Evolutionary conservation across 2,329 filamentous ascomycete species (phyloP), one percentile per base, ranked within the genome.

Genomic region (Pseudogymnoascus verrucosus): DNA sequence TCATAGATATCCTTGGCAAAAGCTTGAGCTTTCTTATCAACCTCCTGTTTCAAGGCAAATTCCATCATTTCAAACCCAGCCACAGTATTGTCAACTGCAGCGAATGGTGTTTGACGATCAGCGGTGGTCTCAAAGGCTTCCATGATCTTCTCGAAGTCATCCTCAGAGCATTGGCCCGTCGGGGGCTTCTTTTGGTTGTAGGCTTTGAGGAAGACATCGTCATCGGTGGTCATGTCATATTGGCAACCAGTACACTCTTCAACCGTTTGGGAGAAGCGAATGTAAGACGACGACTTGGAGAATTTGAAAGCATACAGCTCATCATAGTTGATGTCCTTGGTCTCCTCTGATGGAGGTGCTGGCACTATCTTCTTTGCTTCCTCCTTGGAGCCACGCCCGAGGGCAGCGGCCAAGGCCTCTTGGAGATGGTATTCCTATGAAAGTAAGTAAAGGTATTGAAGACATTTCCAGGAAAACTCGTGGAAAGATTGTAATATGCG

Each of bases 251-350:
- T 89, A 71, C 89, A 96, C 77, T 99, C 95, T 78, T 99, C 95
- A 66, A 99, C 93, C 2, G 95, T 99, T 69, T 96, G 93, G 68
- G 95, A 98, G 79, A 96, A 98, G 68, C 93, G 91, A 74, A 99
- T 96, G 77, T 98, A 98, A 66, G 93, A 95, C 66, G 88, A 87
- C 62, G 95, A 92, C 76, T 96, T 89, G 71, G 87, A 84, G 77
- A 93, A 97, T 64, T 81, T 80, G 68, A 84, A 86, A 60, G 89
- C 85, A 74, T 98, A 98, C 70, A 97, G 84, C 71, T 89, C 85
- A 76, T 96, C 91, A 87, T 97, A 99, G 77, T 91, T 85, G 76
- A 93, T 80, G 68, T 81, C 78, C 68, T 78, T 64, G 71, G 83
- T 86, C 76, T 86, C 80, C 72, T 86, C 76, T 12, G 85, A 84